Base-by-base conservation (phyloP, 495 filamentous ascomycete species). In the Massariosphaeria phaeospora region DNA sequence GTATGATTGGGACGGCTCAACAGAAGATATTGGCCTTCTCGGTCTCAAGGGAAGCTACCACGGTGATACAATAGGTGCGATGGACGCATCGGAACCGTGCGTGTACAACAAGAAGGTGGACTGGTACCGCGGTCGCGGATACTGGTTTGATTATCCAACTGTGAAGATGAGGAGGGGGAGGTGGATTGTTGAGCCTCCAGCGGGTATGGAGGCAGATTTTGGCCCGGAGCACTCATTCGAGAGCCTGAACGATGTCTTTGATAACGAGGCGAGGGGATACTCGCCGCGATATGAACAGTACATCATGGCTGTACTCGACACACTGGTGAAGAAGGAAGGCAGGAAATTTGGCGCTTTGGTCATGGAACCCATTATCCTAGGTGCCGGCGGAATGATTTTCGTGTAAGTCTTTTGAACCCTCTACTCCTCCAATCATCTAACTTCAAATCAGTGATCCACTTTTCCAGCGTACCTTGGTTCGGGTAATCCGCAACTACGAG, bases 11-110 rank as follows among this genome's bases (percentile, higher is more conserved):
- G 72, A 75, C 50, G 69, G 73, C 10, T 72, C 69, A 24, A 67
- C 76, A 36, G 73, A 76, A 29, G 71, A 82, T 18, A 71, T 86
- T 11, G 78, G 76, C 12, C 79, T 89, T 25, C 63, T 91, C 2
- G 86, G 86, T 8, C 68, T 91, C 18, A 84, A 84, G 63, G 84
- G 83, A 1, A 83, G 82, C 53, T 91, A 91, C 61, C 86, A 91
- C 62, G 86, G 86, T 0, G 86, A 91, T 61, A 89, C 86, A 0
- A 85, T 91, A 18, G 86, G 86, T 2, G 84, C 83, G 0, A 91
- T 91, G 86, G 84, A 90, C 58, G 83, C 78, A 49, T 79, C 83
- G 2, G 84, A 88, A 66, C 86, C 86, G 2, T 80, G 78, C 3
- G 79, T 75, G 0, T 91, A 70, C 52, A 90, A 90, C 55, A 72